Conservation (phyloP, 2,329 filamentous ascomycete genomes). For the Cercospora beticola region DNA sequence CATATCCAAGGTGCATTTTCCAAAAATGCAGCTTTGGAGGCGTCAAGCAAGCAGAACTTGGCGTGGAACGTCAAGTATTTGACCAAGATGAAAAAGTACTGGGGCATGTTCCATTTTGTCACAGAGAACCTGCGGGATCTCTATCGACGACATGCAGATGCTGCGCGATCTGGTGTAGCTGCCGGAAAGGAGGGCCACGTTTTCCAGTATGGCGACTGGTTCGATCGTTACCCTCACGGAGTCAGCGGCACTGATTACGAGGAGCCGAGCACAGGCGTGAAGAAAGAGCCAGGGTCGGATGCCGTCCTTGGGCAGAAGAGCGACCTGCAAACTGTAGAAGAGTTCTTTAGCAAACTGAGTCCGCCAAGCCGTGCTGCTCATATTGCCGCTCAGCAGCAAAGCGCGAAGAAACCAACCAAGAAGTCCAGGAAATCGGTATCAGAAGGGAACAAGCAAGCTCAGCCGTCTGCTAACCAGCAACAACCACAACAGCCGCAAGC, state of each 20-base stretch:
- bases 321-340: conserved; percentile 88
- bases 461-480: conserved; percentile 24
- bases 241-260: conserved; percentile 82
- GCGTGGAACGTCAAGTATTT: conserved; percentile 87
- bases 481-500: conserved; percentile 28
- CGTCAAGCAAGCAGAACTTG: conserved; percentile 77
- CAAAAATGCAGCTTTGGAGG: conserved; percentile 72
- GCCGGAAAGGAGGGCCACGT: conserved; percentile 55
- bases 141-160: conserved; percentile 81
- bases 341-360: conserved; percentile 83
- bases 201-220: conserved; percentile 98
- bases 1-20: conserved; percentile 92
- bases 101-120: conserved; percentile 98
- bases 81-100: conserved; percentile 93
- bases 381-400: conserved; percentile 28
- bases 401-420: conserved; percentile 36
- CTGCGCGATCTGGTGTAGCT: conserved; percentile 64
- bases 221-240: conserved; percentile 89
- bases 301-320: conserved; percentile 85
- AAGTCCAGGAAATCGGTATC: conserved; percentile 35
- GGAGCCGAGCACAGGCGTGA: conserved; percentile 63
- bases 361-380: conserved; percentile 51
- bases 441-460: conserved; percentile 24
- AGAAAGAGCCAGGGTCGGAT: conserved; percentile 79
- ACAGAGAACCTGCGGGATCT: conserved; percentile 87